phyloP scores from a whole-genome alignment of 176 grass and related monocot genomes.

The Bolboschoenus planiculmis region DNA sequence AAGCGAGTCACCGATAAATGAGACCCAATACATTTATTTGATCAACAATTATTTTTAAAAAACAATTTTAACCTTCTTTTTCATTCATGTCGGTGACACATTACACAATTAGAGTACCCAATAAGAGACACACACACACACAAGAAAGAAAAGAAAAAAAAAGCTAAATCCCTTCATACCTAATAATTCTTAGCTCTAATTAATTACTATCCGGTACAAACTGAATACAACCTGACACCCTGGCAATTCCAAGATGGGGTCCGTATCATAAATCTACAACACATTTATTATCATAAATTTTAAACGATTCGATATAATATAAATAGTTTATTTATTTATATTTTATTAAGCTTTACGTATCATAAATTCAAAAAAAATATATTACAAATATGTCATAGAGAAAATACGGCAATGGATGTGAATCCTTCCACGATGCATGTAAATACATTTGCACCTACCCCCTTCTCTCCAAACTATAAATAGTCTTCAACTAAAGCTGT shows the following conservation, averaged over 20 bases:
- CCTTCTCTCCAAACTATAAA: conserved; percentile 1
- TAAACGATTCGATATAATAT: too few species aligned
- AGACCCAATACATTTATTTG: not conserved
- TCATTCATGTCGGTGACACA: not conserved
- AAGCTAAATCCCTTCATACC: not conserved
- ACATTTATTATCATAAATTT: too few species aligned
- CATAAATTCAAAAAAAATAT: too few species aligned
- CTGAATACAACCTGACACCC: not conserved
- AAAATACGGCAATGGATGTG: too few species aligned
- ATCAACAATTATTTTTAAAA: not conserved
- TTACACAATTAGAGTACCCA: not conserved
- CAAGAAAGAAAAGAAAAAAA: too few species aligned
- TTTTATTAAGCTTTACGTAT: too few species aligned
- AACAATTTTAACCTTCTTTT: not conserved
- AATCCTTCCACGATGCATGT: not conserved
- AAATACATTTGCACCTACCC: not conserved
- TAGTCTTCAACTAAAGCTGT: not conserved
- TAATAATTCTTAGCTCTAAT: not conserved
- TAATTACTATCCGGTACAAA: not conserved
- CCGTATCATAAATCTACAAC: too few species aligned
- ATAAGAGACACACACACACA: too few species aligned
- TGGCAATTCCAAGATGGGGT: too few species aligned
- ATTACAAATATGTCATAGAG: too few species aligned
- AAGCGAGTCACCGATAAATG: not conserved
- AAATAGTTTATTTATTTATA: too few species aligned